Evolutionary conservation across 1,284 basidiomycete species (phyloP).

Genomic region (Ustilago esculenta): DNA sequence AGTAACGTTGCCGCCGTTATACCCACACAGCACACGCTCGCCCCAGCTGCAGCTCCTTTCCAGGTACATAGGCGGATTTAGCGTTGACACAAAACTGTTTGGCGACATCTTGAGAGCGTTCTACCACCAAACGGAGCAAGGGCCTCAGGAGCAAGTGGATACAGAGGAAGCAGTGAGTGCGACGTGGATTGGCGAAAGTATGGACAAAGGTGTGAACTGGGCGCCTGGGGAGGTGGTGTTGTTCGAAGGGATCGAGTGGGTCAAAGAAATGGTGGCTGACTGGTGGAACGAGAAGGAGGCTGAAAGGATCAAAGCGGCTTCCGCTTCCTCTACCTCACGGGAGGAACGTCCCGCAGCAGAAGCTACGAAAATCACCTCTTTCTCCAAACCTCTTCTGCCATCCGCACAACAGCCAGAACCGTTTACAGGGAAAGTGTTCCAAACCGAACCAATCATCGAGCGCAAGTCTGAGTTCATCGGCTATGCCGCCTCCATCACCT

Average conservation of each 20-base stretch:
- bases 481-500: constrained; percentile 54
- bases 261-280: constrained; percentile 51
- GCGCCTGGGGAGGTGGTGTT: constrained; percentile 54
- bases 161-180: constrained; percentile 10
- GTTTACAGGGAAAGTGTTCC: constrained; percentile 33
- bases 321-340: neutral
- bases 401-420: neutral
- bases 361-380: constrained; percentile 1
- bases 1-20: constrained; percentile 54
- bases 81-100: constrained; percentile 60
- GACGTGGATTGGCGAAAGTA: constrained; percentile 17
- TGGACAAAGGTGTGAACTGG: constrained; percentile 48
- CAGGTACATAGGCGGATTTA: constrained; percentile 58
- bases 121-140: constrained; percentile 36
- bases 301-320: constrained; percentile 1
- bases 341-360: neutral
- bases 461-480: constrained; percentile 67
- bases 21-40: constrained; percentile 47
- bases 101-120: constrained; percentile 59
- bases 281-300: constrained; percentile 51
- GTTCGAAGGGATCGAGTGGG: constrained; percentile 66
- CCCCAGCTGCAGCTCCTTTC: constrained; percentile 63
- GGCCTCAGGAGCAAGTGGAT: neutral
- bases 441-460: constrained; percentile 59
- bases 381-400: neutral